phyloP scores from a whole-genome alignment of 202 grass and related monocot genomes.

The Panicum virgatum region DNA sequence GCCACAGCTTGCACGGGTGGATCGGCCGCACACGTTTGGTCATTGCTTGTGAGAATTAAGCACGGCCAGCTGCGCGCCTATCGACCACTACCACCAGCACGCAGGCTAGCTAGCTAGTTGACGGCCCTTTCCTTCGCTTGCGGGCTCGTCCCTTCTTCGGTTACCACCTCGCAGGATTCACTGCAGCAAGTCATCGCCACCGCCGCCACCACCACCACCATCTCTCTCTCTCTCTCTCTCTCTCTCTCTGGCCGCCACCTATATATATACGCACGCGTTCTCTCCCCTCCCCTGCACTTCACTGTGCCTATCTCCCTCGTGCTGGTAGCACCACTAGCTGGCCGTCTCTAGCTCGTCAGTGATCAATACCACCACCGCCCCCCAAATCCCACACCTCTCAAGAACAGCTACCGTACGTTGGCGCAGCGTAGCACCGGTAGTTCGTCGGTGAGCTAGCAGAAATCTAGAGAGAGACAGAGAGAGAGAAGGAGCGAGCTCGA shows the following conservation, averaged over 20 bases:
- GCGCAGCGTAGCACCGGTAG: neutral
- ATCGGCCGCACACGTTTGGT: neutral
- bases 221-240: neutral
- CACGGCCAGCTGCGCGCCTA: neutral
- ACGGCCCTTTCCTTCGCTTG: constrained; percentile 25
- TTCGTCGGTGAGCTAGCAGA: neutral
- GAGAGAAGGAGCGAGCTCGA: neutral
- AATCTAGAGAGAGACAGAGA: neutral
- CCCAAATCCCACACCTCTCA: neutral
- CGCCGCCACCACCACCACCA: too few relatives aligned
- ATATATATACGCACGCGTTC: constrained; percentile 31
- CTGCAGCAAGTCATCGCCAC: constrained; percentile 48
- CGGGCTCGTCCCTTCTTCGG: constrained; percentile 21
- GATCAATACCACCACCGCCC: constrained; percentile 23
- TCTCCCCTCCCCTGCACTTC: neutral
- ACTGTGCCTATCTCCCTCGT: neutral
- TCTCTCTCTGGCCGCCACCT: constrained; percentile 5
- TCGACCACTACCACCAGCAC: neutral
- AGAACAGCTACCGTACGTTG: neutral
- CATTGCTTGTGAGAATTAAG: neutral
- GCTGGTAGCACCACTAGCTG: neutral
- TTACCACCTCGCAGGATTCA: constrained; percentile 38
- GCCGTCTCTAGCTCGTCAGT: neutral
- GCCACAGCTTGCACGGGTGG: neutral
- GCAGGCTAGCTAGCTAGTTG: neutral